These are phyloP conservation scores for Bremia lactucae DNA, from an alignment of 352 stramenopile genomes.

Conservation along the genomic window DNA sequence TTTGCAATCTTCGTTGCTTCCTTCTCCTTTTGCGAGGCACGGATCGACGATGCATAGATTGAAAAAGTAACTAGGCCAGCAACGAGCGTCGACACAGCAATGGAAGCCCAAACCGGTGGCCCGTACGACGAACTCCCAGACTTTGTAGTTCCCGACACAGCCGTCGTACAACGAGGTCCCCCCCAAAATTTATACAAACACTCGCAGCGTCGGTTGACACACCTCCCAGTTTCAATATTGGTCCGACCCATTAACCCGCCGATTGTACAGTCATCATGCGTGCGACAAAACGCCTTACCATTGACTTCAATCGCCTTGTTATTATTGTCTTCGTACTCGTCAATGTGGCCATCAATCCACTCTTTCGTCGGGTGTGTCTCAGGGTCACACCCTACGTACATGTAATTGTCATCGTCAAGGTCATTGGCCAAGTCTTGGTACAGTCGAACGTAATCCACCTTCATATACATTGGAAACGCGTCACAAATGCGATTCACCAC, in stretches of 20 bases:
- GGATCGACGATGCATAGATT: constrained; percentile 8
- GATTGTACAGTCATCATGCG: constrained; percentile 42
- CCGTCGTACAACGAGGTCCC: constrained; percentile 12
- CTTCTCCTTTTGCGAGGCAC: constrained; percentile 6
- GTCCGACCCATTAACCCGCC: constrained; percentile 13
- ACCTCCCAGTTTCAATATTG: constrained; percentile 26
- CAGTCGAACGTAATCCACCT: constrained; percentile 54
- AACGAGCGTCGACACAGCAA: constrained; percentile 3
- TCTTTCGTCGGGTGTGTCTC: constrained; percentile 38
- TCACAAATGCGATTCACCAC: constrained; percentile 44
- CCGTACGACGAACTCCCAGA: constrained; percentile 8
- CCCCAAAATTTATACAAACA: constrained; percentile 41
- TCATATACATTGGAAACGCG: constrained; percentile 60
- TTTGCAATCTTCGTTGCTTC: constrained; percentile 7
- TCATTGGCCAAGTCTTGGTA: constrained; percentile 41
- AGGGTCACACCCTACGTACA: constrained; percentile 46
- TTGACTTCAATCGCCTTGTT: constrained; percentile 31
- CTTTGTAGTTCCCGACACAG: constrained; percentile 3
- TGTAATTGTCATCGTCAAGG: constrained; percentile 31
- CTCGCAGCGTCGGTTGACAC: constrained; percentile 31
- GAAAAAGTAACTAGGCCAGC: background rate
- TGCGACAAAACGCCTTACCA: constrained; percentile 31
- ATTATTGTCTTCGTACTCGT: constrained; percentile 43
- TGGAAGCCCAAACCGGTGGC: constrained; percentile 6
- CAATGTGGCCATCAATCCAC: constrained; percentile 59